Evolutionary conservation across 805 yeast species (phyloP).

Genomic region (Candida ulmi): DNA sequence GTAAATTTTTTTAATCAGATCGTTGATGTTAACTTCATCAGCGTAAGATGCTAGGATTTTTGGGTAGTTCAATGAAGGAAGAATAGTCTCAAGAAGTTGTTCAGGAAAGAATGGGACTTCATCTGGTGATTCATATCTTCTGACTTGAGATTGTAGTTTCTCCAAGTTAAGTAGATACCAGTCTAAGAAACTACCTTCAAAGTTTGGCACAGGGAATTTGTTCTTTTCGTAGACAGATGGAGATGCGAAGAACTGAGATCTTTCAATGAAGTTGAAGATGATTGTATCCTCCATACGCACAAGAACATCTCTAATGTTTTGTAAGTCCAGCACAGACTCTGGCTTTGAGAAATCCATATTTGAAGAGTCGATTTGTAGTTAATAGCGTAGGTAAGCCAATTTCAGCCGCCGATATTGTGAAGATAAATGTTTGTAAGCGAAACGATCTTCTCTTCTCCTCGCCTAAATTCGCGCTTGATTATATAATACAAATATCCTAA

Average conservation of each 20-base stretch:
- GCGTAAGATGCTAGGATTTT: constrained; percentile 69
- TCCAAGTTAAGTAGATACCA: constrained; percentile 80
- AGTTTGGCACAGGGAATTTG: constrained; percentile 56
- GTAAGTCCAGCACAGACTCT: constrained; percentile 71
- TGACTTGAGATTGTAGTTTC: constrained; percentile 65
- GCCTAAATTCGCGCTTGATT: no score
- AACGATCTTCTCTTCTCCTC: no score
- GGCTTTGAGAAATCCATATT: constrained; percentile 82
- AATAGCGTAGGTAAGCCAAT: no score
- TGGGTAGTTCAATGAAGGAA: constrained; percentile 80
- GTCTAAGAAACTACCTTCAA: constrained; percentile 78
- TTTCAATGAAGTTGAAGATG: constrained; percentile 84
- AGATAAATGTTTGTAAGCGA: no score
- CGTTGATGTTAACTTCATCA: constrained; percentile 70
- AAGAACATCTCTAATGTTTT: constrained; percentile 77
- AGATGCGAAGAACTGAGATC: constrained; percentile 80
- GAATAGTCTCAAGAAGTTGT: constrained; percentile 53
- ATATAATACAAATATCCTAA: no score
- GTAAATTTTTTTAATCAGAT: constrained; percentile 61
- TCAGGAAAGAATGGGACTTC: constrained; percentile 86
- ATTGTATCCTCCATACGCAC: constrained; percentile 96
- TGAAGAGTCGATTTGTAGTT: neutral
- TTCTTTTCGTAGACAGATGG: constrained; percentile 65
- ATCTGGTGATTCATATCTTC: constrained; percentile 93
- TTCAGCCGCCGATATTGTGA: no score